Percentiles rank a stretch among this genome's conserved stretches.
Conservation (phyloP, 116 monocot species). For the Posidonia oceanica region DNA sequence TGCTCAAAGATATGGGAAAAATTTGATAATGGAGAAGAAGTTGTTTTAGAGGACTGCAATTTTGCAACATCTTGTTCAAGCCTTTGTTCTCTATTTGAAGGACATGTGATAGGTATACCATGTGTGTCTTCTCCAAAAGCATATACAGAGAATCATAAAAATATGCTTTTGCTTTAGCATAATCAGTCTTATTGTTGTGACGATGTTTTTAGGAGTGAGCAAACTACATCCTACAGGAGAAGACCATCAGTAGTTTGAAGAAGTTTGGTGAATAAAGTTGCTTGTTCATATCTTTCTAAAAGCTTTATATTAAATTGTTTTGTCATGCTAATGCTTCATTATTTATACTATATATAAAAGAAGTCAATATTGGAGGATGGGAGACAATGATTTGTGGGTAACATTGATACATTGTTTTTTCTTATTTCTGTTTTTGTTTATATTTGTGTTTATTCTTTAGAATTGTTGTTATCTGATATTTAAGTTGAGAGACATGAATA, state of each 20-base stretch:
- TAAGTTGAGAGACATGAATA: too few species aligned
- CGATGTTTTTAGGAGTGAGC: constrained; percentile 30
- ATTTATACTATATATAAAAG: too few species aligned
- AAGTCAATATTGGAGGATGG: too few species aligned
- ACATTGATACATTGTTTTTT: neutral
- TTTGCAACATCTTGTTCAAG: constrained; percentile 31
- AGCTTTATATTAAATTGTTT: neutral
- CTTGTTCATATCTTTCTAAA: neutral
- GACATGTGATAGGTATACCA: constrained; percentile 45
- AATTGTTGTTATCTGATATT: too few species aligned
- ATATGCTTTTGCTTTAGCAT: neutral
- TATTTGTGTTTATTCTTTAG: too few species aligned
- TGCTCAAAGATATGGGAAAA: constrained; percentile 17
- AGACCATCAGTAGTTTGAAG: constrained; percentile 27
- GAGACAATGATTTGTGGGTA: neutral
- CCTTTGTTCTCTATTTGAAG: constrained; percentile 60
- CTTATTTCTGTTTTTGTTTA: neutral
- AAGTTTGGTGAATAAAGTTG: constrained; percentile 57
- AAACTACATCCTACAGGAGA: constrained; percentile 38
- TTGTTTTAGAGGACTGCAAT: constrained; percentile 28
- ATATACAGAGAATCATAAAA: neutral
- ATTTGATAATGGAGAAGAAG: constrained; percentile 31
- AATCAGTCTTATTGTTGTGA: neutral
- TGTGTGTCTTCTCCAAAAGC: neutral
- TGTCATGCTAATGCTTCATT: neutral